These are phyloP conservation scores for Ceratocystis huliohia DNA, from an alignment of 2,329 filamentous ascomycete species.

Conservation along the genomic window DNA sequence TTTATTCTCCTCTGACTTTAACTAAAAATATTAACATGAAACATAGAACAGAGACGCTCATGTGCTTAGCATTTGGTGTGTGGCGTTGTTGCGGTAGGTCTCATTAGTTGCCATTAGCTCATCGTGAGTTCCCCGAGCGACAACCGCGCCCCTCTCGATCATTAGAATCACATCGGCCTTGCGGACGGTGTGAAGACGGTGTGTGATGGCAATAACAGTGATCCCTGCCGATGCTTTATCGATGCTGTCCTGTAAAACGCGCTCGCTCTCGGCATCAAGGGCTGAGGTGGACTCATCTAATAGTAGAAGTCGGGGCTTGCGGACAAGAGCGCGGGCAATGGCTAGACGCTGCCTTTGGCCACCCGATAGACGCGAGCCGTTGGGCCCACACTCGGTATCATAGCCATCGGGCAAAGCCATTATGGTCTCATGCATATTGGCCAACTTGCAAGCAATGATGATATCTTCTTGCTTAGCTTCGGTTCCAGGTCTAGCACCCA, in stretches of 20 bases:
- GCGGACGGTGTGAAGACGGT: slow-evolving; percentile 43
- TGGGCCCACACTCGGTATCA: slow-evolving; percentile 54
- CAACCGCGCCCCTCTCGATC: slow-evolving; percentile 40
- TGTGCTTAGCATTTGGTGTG: slow-evolving; percentile 36
- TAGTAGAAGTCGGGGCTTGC: slow-evolving; percentile 59
- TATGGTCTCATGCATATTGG: slow-evolving; percentile 60
- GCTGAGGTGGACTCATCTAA: slow-evolving; percentile 74
- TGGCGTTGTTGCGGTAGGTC: slow-evolving; percentile 39
- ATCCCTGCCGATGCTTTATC: slow-evolving; percentile 43
- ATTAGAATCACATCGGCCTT: slow-evolving; percentile 47
- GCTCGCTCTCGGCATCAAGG: slow-evolving; percentile 58
- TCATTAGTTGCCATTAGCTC: slow-evolving; percentile 42
- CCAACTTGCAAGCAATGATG: slow-evolving; percentile 51
- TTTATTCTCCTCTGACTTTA: not conserved
- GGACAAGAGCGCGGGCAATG: slow-evolving; percentile 63
- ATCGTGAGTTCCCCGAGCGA: slow-evolving; percentile 41
- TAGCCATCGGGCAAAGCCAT: slow-evolving; percentile 50
- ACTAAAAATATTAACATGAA: not conserved
- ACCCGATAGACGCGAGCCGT: slow-evolving; percentile 60
- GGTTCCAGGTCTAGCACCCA: slow-evolving; percentile 42
- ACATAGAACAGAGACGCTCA: slow-evolving; percentile 7
- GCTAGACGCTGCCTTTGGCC: slow-evolving; percentile 68
- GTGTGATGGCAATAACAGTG: slow-evolving; percentile 47
- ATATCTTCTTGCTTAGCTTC: slow-evolving; percentile 48
- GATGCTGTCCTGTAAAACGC: slow-evolving; percentile 52